Evolutionary conservation across 805 yeast species (phyloP).

Genomic region (Kazachstania kunashirensis): DNA sequence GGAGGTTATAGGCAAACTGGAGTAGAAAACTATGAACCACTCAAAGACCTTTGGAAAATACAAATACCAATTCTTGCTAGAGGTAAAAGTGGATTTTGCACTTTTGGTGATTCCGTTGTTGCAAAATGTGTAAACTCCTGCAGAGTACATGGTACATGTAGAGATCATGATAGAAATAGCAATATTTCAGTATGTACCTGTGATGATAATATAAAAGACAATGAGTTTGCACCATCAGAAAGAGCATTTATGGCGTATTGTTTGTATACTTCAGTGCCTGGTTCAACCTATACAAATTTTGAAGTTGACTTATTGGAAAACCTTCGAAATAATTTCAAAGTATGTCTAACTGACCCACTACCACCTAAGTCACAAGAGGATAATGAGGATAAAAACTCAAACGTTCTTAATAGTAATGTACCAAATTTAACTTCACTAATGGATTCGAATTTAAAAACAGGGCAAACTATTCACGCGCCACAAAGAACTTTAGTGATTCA

Average conservation of each 20-base stretch:
- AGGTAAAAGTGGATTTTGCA: constrained; percentile 28
- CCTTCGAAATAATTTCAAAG: constrained; percentile 6
- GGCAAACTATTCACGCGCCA: too few relatives aligned
- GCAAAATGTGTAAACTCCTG: constrained; percentile 25
- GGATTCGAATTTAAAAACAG: too few relatives aligned
- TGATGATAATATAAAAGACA: constrained; percentile 6
- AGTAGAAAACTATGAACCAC: constrained; percentile 25
- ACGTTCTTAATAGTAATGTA: too few relatives aligned
- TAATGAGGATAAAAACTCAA: too few relatives aligned
- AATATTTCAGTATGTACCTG: not conserved
- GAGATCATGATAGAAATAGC: not conserved
- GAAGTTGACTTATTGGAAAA: constrained; percentile 6
- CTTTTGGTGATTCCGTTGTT: constrained; percentile 29
- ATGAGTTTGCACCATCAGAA: constrained; percentile 26
- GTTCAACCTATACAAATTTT: constrained; percentile 3
- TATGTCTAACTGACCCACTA: not conserved
- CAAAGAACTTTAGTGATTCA: constrained; percentile 22
- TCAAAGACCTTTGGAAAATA: constrained; percentile 35
- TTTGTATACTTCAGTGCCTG: constrained; percentile 5
- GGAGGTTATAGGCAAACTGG: constrained; percentile 38
- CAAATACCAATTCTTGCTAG: constrained; percentile 31
- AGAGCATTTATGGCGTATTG: constrained; percentile 31
- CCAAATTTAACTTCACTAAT: too few relatives aligned
- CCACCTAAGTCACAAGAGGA: too few relatives aligned
- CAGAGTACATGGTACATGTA: not conserved